Base-by-base conservation (phyloP, 768 basidiomycete species). In the Neoboletus magnificus region DNA sequence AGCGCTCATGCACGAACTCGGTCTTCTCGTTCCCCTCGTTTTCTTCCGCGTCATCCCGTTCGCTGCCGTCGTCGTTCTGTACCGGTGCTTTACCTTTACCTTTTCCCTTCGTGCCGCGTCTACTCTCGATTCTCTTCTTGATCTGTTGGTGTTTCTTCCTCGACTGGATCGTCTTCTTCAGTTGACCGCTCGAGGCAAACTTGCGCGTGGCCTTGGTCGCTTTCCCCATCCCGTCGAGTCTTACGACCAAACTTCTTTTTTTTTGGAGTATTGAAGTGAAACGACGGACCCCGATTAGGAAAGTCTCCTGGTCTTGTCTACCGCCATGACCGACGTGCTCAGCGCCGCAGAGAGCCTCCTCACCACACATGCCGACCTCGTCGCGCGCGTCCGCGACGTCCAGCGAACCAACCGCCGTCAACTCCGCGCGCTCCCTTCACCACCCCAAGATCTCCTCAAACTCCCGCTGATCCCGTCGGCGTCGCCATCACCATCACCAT, bases 131-230 rank as follows among this genome's bases (percentile, higher is more conserved):
- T 70, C 86, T 86, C 72, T 87, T 89, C 64, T 83, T 81, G 58
- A 83, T 75, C 65, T 91, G 82, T 65, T 93, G 87, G 63, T 87
- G 83, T 63, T 92, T 90, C 55, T 86, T 82, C n/a, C 95, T 79
- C 6, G 85, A 81, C 63, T 91, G 80, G 48, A 98, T 97, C 20
- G 85, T 83, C 61, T 91, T 88, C 66, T 92, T 91, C 50, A 98
- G 83, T 66, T 89, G 86, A 1, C 95, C 95, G 55, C 89, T 92
- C 4, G 90, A 78, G 10, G 87, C 89, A 62, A 95, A 95, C 74
- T 95, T 93, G 67, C 87, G 85, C 12, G 89, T 88, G 0, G 91
- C 83, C 52, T 69, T 69, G 37, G 82, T 74, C 20, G 85, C 82
- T 62, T 89, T 92, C 25, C 73, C 80, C 82, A 83, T 81, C n/a